These are phyloP conservation scores for Herpotrichia juniperi DNA, from an alignment of 2,329 filamentous ascomycete species.

Conservation along the genomic window DNA sequence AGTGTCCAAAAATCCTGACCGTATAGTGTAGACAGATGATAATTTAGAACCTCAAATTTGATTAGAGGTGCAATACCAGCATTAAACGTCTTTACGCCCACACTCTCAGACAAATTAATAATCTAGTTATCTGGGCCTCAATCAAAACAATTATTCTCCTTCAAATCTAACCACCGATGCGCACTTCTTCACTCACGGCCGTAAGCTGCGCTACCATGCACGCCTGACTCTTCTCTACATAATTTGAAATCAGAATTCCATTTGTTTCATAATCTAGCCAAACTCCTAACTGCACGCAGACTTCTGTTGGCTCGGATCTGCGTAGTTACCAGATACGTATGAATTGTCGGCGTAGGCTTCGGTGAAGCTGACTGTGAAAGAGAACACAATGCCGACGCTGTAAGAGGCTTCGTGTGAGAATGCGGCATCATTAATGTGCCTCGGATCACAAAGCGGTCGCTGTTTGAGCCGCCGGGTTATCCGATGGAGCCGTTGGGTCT, in stretches of 20 bases:
- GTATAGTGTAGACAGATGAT: too few species aligned
- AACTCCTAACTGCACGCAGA: conserved; percentile 16
- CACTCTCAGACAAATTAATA: background rate
- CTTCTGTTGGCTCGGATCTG: conserved; percentile 14
- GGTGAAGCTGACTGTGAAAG: conserved; percentile 6
- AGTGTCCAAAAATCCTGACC: too few species aligned
- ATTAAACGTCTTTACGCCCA: background rate
- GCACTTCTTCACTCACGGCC: conserved; percentile 9
- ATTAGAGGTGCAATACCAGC: background rate
- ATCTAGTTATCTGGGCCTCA: background rate
- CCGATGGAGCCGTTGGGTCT: conserved; percentile 1
- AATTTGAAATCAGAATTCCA: conserved; percentile 6
- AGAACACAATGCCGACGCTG: conserved; percentile 11
- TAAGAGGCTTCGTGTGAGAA: conserved; percentile 15
- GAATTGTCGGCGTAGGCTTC: conserved; percentile 12
- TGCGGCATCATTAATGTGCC: conserved; percentile 8
- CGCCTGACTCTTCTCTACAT: conserved; percentile 6
- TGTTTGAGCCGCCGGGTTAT: conserved; percentile 5
- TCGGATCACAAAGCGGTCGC: conserved; percentile 11
- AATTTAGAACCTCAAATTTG: too few species aligned
- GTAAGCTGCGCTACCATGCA: conserved; percentile 19
- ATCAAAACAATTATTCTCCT: background rate
- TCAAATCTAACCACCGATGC: background rate
- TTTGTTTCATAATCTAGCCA: conserved; percentile 19
- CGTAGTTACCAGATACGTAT: conserved; percentile 14